Base-by-base conservation (phyloP, 73 alveolate species). In the Stentor roeselii region DNA sequence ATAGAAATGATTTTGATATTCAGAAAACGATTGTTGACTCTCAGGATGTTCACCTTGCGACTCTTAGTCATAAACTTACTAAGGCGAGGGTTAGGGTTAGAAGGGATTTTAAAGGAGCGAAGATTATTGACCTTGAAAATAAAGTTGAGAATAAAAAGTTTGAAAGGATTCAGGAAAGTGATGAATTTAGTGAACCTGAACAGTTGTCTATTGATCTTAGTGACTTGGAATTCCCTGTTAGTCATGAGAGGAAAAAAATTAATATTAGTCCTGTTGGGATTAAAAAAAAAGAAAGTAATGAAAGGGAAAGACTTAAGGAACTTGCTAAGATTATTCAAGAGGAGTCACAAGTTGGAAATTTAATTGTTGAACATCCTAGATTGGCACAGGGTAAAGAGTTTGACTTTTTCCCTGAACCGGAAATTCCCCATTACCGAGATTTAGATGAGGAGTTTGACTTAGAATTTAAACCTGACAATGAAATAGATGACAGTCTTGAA, bases 41-140 rank as follows among this genome's bases (percentile, higher is more conserved):
- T 27, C 42, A 67, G 34, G 80, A 67, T 67, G 80, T 67, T 40
- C 80, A 67, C 34, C n/a, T 67, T 27, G 80, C 80, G 11, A 67
- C 80, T 67, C 41, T 67, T 1, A 21, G 41, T 0, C 80, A 67
- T 67, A 67, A 67, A 32, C 21, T 27, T 27, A 67, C 80, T 0
- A 67, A 67, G 11, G 80, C 80, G 34, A 67, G 41, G 34, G 80
- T 67, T 21, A 67, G 37, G 34, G 80, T 67, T 30, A n/a, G 37
- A 1, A 67, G 80, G 37, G 41, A 67, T 67, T 67, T 67, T 40
- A n/a, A 32, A 67, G 80, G 41, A n/a, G 80, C 80, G 3, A 67
- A 67, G 34, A 67, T 67, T 34, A 67, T 67, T 67, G 80, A 67
- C 41, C 34, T 67, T 36, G 80, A 67, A 2, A 21, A 32, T 21